Evolutionary conservation across 129 eudicot species (phyloP).

Genomic region (Artemisia tridentata): DNA sequence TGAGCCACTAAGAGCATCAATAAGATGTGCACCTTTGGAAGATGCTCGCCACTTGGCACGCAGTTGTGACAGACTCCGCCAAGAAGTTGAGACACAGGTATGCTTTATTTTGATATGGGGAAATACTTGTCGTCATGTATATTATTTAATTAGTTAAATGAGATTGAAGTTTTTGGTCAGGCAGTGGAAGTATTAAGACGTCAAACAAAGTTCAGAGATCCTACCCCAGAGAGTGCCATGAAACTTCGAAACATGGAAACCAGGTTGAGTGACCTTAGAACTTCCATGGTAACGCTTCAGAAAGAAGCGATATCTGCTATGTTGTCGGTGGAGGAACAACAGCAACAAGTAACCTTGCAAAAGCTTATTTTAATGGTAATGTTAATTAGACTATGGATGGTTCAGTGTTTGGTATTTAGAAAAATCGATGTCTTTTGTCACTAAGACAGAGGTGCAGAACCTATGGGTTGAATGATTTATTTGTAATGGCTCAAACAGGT

Average conservation of each 20-base stretch:
- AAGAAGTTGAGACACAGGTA: conserved; percentile 92
- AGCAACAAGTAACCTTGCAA: conserved; percentile 75
- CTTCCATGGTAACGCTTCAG: conserved; percentile 68
- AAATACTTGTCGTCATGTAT: background rate
- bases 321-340: conserved; percentile 89
- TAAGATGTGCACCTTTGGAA: conserved; percentile 79
- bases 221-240: conserved; percentile 51
- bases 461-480: too few species aligned
- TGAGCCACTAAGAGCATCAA: conserved; percentile 68
- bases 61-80: conserved; percentile 70
- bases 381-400: background rate
- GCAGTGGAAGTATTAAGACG: conserved; percentile 80
- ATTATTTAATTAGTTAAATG: background rate
- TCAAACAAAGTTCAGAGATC: conserved; percentile 58
- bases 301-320: conserved; percentile 87
- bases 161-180: conserved; percentile 31
- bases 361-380: conserved; percentile 79
- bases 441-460: too few species aligned
- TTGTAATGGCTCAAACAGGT: too few species aligned
- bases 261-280: conserved; percentile 58
- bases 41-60: conserved; percentile 93
- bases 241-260: conserved; percentile 77
- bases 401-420: too few species aligned
- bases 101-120: conserved; percentile 2
- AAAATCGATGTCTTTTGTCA: too few species aligned